These are phyloP conservation scores for Dioscorea alata DNA, from an alignment of 106 monocot genomes.

Conservation along the genomic window DNA sequence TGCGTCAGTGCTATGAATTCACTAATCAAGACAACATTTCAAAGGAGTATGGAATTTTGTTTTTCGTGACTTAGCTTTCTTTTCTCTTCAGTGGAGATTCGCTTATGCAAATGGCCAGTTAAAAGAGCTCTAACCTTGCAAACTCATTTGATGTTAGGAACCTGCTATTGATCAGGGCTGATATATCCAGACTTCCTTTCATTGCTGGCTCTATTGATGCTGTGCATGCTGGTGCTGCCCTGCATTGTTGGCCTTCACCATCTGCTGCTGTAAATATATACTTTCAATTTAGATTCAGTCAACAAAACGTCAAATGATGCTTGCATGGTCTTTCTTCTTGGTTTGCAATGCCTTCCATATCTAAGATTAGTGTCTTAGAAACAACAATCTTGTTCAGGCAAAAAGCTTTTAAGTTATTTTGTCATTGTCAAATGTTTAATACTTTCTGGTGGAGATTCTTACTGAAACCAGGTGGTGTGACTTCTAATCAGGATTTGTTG, in stretches of 20 bases:
- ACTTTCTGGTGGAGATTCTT: too few species aligned
- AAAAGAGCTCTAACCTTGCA: background rate
- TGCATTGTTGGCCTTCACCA: constrained; percentile 98
- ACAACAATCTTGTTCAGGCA: too few species aligned
- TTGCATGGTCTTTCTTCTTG: too few species aligned
- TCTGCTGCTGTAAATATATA: constrained; percentile 67
- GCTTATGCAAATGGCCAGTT: background rate
- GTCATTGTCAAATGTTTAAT: too few species aligned
- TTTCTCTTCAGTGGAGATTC: too few species aligned
- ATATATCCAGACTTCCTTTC: constrained; percentile 89
- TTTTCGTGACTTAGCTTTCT: too few species aligned
- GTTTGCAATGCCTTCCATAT: too few species aligned
- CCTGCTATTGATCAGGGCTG: constrained; percentile 75
- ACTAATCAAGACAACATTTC: constrained; percentile 50
- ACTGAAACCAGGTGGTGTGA: too few species aligned
- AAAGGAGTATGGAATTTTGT: constrained; percentile 41
- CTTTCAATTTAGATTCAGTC: background rate
- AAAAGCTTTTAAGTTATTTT: too few species aligned
- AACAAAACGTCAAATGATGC: too few species aligned
- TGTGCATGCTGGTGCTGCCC: constrained; percentile 94
- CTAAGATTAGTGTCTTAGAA: too few species aligned
- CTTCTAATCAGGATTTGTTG: too few species aligned
- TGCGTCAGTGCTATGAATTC: constrained; percentile 72
- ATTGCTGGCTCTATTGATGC: constrained; percentile 76
- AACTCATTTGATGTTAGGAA: constrained; percentile 34